Conservation (phyloP, 2,329 filamentous ascomycete genomes). For the Clonostachys chloroleuca region DNA sequence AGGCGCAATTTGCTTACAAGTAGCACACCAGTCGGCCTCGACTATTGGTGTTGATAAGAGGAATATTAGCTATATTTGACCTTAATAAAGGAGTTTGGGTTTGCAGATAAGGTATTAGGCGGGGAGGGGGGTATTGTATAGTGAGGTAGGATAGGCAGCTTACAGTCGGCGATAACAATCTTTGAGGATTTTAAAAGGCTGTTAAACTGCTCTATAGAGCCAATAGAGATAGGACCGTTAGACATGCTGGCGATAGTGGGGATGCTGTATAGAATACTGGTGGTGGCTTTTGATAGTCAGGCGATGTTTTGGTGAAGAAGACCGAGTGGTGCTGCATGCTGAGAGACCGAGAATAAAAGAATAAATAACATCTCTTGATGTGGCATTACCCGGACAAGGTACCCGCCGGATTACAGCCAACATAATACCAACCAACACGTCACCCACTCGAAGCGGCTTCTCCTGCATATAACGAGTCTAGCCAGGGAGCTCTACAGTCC, state of each 20-base stretch:
- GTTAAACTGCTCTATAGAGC: slow-evolving; percentile 58
- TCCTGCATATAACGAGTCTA: too few species aligned
- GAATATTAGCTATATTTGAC: slow-evolving; percentile 4
- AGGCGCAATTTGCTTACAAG: slow-evolving; percentile 80
- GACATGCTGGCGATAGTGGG: not conserved
- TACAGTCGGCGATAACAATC: slow-evolving; percentile 87
- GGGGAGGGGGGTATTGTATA: slow-evolving; percentile 4
- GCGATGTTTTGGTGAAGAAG: too few species aligned
- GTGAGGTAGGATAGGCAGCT: slow-evolving; percentile 28
- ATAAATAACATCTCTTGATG: too few species aligned
- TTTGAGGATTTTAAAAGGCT: slow-evolving; percentile 65
- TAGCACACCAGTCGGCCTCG: slow-evolving; percentile 81
- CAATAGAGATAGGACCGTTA: not conserved
- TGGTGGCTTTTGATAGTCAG: too few species aligned
- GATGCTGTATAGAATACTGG: too few species aligned
- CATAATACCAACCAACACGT: too few species aligned
- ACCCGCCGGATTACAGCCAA: too few species aligned
- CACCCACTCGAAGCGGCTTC: too few species aligned
- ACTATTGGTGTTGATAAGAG: slow-evolving; percentile 42
- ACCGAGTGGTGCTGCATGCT: too few species aligned
- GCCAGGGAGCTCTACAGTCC: too few species aligned
- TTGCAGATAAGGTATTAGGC: slow-evolving; percentile 3
- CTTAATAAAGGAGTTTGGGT: slow-evolving; percentile 8
- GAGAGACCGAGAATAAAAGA: too few species aligned
- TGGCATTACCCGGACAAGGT: too few species aligned